Base-by-base conservation (phyloP, 2,329 filamentous ascomycete species). In the Aspergillus alliaceus region DNA sequence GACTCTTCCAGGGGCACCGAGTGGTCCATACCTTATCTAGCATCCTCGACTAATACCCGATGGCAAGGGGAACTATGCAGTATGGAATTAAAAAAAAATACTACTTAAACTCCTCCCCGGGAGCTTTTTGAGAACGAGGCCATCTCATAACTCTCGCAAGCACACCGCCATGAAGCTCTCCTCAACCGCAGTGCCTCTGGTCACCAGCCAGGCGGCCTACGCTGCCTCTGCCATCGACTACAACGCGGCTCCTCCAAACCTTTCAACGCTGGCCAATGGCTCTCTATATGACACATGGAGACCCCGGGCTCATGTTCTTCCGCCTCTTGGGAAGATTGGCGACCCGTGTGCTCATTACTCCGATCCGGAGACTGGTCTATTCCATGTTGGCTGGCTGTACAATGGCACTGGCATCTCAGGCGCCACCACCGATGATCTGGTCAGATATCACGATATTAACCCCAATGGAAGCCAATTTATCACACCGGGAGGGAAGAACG, bases 321-420 rank as follows among this genome's bases (percentile, higher is more conserved):
- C 62, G 20, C 61, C 61, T 2, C 42, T 44, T 3, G 62, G 62
- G 15, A 56, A 57, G 15, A 59, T 63, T 14, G 62, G 62, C 18
- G 62, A 64, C 34, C 62, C 62, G 4, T 64, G 62, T 32, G 48
- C 32, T 27, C 62, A 64, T 7, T 64, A 64, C 18, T 61, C 54
- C 11, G 62, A 64, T 34, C 58, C 62, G 2, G 42, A 58, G 31
- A 63, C 62, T 4, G 62, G 62, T 12, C 47, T 62, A 1, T 64
- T 64, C 44, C 62, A 64, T 40, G 54, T 64, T 9, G 62, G 62
- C 15, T 64, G 40, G 47, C 61, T 64, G 6, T 51, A 64, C 32
- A 34, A 63, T 39, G 56, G 59, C 25, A 35, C 14, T 3, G 57
- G 57, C 12, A 64, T 64, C 50, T 25, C 62, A 9, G 54, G 48